phyloP scores from a whole-genome alignment of 2,329 filamentous ascomycete genomes.

The Colletotrichum scovillei region DNA sequence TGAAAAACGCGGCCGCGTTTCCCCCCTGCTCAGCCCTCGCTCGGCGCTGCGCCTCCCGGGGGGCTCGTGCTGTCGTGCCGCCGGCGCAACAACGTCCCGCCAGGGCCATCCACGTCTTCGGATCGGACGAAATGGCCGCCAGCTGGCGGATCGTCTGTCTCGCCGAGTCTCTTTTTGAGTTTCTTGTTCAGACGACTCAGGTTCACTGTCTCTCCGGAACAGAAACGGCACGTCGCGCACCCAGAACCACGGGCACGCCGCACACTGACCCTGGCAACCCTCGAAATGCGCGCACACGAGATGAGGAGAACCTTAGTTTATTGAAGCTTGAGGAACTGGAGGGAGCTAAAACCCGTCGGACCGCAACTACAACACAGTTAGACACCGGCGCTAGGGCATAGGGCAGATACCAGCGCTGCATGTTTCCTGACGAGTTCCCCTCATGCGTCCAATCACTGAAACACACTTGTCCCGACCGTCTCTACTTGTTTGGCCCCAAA shows the following conservation, averaged over 20 bases:
- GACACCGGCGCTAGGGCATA: conserved; percentile 21
- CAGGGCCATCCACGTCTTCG: conserved; percentile 8
- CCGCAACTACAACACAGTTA: not conserved
- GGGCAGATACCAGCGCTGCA: conserved; percentile 14
- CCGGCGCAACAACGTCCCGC: conserved; percentile 34
- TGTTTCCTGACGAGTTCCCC: conserved; percentile 4
- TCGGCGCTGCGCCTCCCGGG: conserved; percentile 24
- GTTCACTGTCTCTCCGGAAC: not conserved
- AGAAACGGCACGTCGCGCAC: not conserved
- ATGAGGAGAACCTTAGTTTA: not conserved
- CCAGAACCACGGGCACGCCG: no score
- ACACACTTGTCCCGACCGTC: conserved; percentile 21
- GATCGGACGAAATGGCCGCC: conserved; percentile 31
- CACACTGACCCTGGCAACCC: not conserved
- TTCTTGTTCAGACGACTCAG: not conserved
- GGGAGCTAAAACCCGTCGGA: conserved; percentile 8
- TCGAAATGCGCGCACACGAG: not conserved
- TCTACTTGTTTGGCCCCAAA: not conserved
- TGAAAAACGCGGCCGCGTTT: conserved; percentile 10
- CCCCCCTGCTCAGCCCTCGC: conserved; percentile 5
- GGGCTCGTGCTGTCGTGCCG: not conserved
- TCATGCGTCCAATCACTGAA: conserved; percentile 24
- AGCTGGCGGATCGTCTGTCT: conserved; percentile 20
- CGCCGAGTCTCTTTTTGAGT: conserved; percentile 1
- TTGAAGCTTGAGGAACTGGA: not conserved